Evolutionary conservation across 83 land plant genomes (phyloP), one percentile per base, ranked within the genome.

Genomic region (Diphasiastrum complanatum): DNA sequence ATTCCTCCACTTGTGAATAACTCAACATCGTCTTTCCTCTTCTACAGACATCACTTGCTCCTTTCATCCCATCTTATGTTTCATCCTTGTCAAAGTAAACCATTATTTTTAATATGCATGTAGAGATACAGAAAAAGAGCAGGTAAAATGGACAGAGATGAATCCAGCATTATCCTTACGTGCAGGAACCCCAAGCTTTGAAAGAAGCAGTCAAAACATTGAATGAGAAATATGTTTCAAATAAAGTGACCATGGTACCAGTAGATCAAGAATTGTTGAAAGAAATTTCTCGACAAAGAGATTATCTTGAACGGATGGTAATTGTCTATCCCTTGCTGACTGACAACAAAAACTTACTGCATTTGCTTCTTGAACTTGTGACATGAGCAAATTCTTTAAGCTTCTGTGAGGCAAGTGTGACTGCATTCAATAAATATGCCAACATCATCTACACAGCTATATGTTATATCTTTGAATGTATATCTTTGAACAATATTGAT

Each of bases 221-320:
- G 59, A 68, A 36, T 29, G 59, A 61, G 3, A 74, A 74, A 40
- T 74, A 74, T 66, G 67, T 72, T 31, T 20, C 62, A 1, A 38
- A 66, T 60, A 60, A 74, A 45, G 65, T 62, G 22, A 67, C 46
- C 1, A 53, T 68, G 11, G 59, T 43, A 31, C 67, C 72, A 20
- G 59, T 68, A 24, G 77, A 74, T 40, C 20, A 74, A 30, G 66
- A 74, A 33, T 60, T 68, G 37, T 2, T 55, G 6, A 52, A 36
- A 1, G 77, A 74, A 25, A 38, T 43, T 4, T 57, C 61, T 29
- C 51, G 77, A 0, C 77, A 74, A 56, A 72, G 77, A n/a, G 73
- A 68, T 24, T 74, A 68, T 49, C 51, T 74, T 11, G 77, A 74
- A 46, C 50, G 67, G 47, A 67, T 53, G 57, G 77, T 74, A 45